Percentiles rank a stretch among this genome's conserved stretches.
Conservation (phyloP, 2,329 filamentous ascomycete genomes). For the Trichoderma sp. region DNA sequence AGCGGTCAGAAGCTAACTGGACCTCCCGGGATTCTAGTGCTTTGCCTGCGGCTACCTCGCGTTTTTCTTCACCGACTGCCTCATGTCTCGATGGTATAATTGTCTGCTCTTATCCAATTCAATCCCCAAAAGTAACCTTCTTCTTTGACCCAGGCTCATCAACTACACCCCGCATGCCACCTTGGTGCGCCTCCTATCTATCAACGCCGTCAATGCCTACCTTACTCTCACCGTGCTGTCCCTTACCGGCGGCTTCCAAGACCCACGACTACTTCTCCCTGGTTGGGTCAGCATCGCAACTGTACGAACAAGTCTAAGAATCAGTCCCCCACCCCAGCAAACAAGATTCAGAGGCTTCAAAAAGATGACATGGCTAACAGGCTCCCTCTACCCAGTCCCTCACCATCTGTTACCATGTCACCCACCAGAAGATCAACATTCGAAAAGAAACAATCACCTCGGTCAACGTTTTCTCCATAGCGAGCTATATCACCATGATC, state of each 20-base stretch:
- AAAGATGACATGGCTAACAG: background rate
- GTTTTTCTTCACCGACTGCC: conserved; percentile 79
- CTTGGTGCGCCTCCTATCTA: conserved; percentile 72
- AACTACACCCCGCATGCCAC: conserved; percentile 81
- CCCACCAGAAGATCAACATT: conserved; percentile 75
- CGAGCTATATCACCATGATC: conserved; percentile 73
- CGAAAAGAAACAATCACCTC: conserved; percentile 74
- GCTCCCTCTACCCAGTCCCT: conserved; percentile 50
- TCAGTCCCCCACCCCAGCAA: background rate
- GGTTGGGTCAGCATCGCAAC: conserved; percentile 77
- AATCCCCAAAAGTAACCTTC: background rate
- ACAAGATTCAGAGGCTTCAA: background rate
- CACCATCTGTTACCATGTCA: conserved; percentile 72
- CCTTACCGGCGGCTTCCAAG: conserved; percentile 65
- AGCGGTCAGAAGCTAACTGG: background rate
- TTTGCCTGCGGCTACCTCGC: conserved; percentile 73
- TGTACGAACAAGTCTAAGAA: conserved; percentile 41
- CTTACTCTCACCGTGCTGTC: conserved; percentile 69
- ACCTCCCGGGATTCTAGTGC: conserved; percentile 48
- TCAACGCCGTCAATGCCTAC: conserved; percentile 71
- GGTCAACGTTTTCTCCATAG: conserved; percentile 72
- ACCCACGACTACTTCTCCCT: conserved; percentile 67
- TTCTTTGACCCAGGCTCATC: conserved; percentile 59
- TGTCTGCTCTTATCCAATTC: background rate
- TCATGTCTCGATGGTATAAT: conserved; percentile 75